Conservation (phyloP, 2,329 filamentous ascomycete species). For the Penicillium sp. region DNA sequence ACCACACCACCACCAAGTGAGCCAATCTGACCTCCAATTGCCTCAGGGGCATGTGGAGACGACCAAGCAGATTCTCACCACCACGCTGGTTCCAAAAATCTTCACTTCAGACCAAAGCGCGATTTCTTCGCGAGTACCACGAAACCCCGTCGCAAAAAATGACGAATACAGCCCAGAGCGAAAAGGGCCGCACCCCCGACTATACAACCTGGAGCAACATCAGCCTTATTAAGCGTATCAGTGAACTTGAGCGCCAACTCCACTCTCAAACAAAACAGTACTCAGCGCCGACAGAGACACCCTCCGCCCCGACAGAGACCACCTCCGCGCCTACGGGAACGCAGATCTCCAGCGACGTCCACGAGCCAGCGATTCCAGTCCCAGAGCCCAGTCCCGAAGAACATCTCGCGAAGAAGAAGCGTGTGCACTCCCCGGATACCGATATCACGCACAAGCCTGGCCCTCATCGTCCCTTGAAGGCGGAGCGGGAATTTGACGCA, state of each 20-base stretch:
- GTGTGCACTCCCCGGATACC: slow-evolving; percentile 17
- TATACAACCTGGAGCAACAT: slow-evolving; percentile 70
- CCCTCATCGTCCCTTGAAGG: slow-evolving; percentile 39
- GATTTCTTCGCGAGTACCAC: not conserved
- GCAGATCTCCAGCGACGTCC: slow-evolving; percentile 17
- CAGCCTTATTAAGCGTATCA: slow-evolving; percentile 68
- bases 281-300: slow-evolving; percentile 2
- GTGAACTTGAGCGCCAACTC: slow-evolving; percentile 66
- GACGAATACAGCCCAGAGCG: slow-evolving; percentile 12
- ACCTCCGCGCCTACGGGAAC: not conserved
- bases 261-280: slow-evolving; percentile 49
- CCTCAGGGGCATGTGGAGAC: slow-evolving; percentile 35
- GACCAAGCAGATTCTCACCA: slow-evolving; percentile 11
- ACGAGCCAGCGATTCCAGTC: slow-evolving; percentile 22
- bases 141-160: slow-evolving; percentile 21
- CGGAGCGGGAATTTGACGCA: slow-evolving; percentile 66
- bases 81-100: slow-evolving; percentile 13
- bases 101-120: not conserved
- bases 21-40: slow-evolving; percentile 2
- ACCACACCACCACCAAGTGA: not conserved
- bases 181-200: slow-evolving; percentile 29
- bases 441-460: slow-evolving; percentile 26
- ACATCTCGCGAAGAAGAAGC: slow-evolving; percentile 15
- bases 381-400: not conserved
- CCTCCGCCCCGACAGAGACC: not conserved